Evolutionary conservation across 2,329 filamentous ascomycete genomes (phyloP).

Genomic region (Epichloe scottii): DNA sequence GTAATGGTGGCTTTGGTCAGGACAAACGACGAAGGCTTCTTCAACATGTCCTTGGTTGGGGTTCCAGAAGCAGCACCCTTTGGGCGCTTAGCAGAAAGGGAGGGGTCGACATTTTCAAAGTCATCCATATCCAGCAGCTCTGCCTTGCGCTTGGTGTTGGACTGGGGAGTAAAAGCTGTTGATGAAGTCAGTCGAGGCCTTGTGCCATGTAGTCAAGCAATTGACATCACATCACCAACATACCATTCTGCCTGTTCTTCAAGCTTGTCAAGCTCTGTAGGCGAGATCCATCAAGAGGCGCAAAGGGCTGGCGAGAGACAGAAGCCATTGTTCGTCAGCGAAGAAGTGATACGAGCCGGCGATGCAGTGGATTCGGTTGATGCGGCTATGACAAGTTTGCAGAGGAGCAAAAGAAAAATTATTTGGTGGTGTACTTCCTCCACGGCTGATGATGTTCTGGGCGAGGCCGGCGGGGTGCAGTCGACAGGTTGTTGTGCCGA

Average conservation of each 20-base stretch:
- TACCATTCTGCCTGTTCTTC: slow-evolving; percentile 70
- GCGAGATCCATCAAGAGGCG: slow-evolving; percentile 55
- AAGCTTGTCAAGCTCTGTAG: slow-evolving; percentile 60
- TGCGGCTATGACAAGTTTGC: no score
- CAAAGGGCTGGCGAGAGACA: slow-evolving; percentile 59
- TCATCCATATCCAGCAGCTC: slow-evolving; percentile 38
- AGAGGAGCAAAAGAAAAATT: no score
- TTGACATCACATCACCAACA: slow-evolving; percentile 15
- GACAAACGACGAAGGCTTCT: slow-evolving; percentile 37
- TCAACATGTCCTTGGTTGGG: slow-evolving; percentile 33
- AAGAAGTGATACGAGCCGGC: neutral
- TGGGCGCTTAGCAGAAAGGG: slow-evolving; percentile 43
- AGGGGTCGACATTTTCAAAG: slow-evolving; percentile 50
- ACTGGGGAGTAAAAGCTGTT: slow-evolving; percentile 28
- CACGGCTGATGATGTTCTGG: neutral
- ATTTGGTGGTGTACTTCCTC: neutral
- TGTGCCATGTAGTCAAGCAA: neutral
- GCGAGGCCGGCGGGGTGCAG: neutral
- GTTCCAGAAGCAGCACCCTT: slow-evolving; percentile 34
- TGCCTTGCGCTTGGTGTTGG: slow-evolving; percentile 45
- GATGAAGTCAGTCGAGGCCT: neutral
- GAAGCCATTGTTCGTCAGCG: slow-evolving; percentile 36
- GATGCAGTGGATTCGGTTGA: neutral
- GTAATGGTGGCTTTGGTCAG: slow-evolving; percentile 28
- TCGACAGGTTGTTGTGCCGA: neutral